Evolutionary conservation across 164 flowering plant genomes (phyloP).

Genomic region (Buxus sempervirens): DNA sequence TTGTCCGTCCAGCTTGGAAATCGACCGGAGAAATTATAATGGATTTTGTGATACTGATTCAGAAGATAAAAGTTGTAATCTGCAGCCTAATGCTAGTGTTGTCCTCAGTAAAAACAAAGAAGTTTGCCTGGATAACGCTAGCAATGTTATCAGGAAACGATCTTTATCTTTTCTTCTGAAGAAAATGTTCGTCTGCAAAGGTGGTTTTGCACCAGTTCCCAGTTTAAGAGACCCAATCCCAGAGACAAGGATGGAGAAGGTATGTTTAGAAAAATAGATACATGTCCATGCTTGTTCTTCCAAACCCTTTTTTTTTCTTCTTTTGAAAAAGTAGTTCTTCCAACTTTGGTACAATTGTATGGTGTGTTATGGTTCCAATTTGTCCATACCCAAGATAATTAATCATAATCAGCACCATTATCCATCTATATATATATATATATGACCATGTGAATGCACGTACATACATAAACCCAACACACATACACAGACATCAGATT

Average conservation of each 20-base stretch:
- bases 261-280: conserved; percentile 12
- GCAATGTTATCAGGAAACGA: conserved; percentile 49
- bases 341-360: too few species aligned
- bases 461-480: too few species aligned
- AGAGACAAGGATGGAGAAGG: conserved; percentile 86
- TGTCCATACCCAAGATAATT: too few species aligned
- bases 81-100: conserved; percentile 47
- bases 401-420: too few species aligned
- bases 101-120: conserved; percentile 64
- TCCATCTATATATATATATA: too few species aligned
- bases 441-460: too few species aligned
- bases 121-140: conserved; percentile 37
- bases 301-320: too few species aligned
- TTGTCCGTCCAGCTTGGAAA: conserved; percentile 89
- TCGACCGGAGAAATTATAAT: conserved; percentile 38
- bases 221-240: conserved; percentile 60
- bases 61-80: conserved; percentile 39
- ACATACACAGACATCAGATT: too few species aligned
- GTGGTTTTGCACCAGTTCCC: conserved; percentile 47
- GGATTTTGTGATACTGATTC: conserved; percentile 12
- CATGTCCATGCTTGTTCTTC: background rate
- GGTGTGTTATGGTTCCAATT: too few species aligned
- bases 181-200: conserved; percentile 60
- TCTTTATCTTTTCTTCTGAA: conserved; percentile 70
- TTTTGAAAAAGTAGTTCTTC: too few species aligned